Evolutionary conservation across 2,329 filamentous ascomycete species (phyloP).

Genomic region (Aureobasidium uvarum): DNA sequence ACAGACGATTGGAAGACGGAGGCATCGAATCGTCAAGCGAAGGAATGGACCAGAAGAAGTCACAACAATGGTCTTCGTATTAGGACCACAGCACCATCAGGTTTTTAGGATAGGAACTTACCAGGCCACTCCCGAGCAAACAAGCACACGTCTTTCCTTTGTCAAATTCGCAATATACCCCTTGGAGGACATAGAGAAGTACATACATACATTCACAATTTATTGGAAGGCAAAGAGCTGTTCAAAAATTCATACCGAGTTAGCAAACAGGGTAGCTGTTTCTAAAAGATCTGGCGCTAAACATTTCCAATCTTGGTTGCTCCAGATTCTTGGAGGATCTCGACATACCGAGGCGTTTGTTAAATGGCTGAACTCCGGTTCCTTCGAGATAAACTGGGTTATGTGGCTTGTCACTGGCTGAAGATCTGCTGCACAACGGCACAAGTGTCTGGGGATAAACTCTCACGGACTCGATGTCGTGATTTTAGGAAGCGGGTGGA

Average conservation of each 20-base stretch:
- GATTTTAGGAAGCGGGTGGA: constrained; percentile 19
- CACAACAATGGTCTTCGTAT: constrained; percentile 16
- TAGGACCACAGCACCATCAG: background rate
- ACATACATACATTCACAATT: background rate
- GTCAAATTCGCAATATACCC: background rate
- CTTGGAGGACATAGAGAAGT: background rate
- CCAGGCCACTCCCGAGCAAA: background rate
- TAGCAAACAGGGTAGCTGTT: background rate
- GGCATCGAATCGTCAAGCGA: background rate
- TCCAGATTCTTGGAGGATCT: background rate
- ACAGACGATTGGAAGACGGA: background rate
- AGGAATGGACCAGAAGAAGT: background rate
- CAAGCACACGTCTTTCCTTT: background rate
- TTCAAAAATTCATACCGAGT: background rate
- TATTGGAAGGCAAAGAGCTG: background rate
- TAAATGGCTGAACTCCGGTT: constrained; percentile 1
- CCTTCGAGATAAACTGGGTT: background rate
- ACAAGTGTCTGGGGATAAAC: constrained; percentile 17
- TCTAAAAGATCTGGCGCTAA: background rate
- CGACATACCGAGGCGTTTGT: background rate
- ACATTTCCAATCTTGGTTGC: background rate
- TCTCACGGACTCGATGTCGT: constrained; percentile 15
- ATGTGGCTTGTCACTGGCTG: constrained; percentile 15
- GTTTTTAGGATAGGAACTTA: background rate
- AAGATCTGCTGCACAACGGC: constrained; percentile 22